Conservation (phyloP, 2,329 filamentous ascomycete species). For the Thielaviopsis ethacetica region DNA sequence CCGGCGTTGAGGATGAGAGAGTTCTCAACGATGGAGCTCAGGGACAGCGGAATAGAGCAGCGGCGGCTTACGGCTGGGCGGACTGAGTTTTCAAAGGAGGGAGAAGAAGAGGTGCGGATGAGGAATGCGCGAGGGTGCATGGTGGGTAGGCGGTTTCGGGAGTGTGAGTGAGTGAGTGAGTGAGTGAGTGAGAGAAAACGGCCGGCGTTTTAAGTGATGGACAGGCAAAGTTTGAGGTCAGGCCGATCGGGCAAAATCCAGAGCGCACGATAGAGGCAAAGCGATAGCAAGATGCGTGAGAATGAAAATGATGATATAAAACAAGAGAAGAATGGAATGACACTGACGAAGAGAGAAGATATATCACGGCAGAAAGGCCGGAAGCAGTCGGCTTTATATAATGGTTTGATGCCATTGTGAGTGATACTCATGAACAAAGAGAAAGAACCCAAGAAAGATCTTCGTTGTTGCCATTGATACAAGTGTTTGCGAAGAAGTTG, state of each 20-base stretch:
- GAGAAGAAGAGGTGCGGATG: not conserved
- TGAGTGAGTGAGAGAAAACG: not conserved
- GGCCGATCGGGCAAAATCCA: too few relatives aligned
- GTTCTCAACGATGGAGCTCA: not conserved
- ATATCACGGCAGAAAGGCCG: too few relatives aligned
- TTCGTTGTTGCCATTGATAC: not conserved
- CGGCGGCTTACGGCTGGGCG: not conserved
- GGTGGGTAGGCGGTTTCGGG: too few relatives aligned
- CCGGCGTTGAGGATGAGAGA: not conserved
- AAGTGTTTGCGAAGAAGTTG: not conserved
- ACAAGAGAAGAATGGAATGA: too few relatives aligned
- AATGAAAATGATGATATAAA: too few relatives aligned
- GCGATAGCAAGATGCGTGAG: too few relatives aligned
- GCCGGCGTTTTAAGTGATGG: not conserved
- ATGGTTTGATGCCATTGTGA: not conserved
- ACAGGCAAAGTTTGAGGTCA: too few relatives aligned
- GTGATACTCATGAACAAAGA: not conserved
- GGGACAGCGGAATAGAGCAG: not conserved
- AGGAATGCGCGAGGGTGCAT: not conserved
- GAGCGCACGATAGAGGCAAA: too few relatives aligned
- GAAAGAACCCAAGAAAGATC: not conserved
- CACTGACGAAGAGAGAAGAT: too few relatives aligned
- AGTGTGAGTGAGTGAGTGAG: not conserved
- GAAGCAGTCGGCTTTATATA: too few relatives aligned
- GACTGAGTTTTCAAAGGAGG: not conserved